phyloP scores from a whole-genome alignment of 2,329 filamentous ascomycete genomes.

The Fusarium poae region DNA sequence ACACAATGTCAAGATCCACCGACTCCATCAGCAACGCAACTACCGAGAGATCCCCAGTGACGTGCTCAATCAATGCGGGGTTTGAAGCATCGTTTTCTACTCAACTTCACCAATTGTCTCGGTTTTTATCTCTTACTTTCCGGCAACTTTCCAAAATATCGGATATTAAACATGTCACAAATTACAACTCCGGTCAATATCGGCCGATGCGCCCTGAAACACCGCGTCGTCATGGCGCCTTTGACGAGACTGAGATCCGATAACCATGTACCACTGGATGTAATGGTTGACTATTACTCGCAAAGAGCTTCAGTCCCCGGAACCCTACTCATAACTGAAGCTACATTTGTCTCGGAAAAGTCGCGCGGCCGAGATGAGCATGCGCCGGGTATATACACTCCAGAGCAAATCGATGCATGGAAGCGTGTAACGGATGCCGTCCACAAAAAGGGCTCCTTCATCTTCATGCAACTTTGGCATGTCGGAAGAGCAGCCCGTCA shows the following conservation, averaged over 20 bases:
- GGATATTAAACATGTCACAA: neutral
- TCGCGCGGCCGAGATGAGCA: conserved; percentile 19
- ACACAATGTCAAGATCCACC: conserved; percentile 9
- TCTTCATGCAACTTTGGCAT: conserved; percentile 34
- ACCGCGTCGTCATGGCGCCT: conserved; percentile 30
- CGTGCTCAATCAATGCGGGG: conserved; percentile 28
- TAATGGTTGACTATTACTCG: conserved; percentile 30
- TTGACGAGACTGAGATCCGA: conserved; percentile 24
- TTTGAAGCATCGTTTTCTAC: neutral
- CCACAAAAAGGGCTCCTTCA: conserved; percentile 16
- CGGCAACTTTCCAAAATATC: neutral
- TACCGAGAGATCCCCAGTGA: conserved; percentile 18
- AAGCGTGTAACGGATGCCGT: conserved; percentile 5
- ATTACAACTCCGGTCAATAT: conserved; percentile 14
- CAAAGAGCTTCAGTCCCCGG: conserved; percentile 30
- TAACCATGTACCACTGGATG: conserved; percentile 14
- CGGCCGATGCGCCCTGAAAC: conserved; percentile 13
- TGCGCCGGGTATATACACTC: conserved; percentile 10
- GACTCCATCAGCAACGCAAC: conserved; percentile 19
- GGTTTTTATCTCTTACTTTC: conserved; percentile 1
- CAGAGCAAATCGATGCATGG: conserved; percentile 18
- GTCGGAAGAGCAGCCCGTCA: conserved; percentile 22
- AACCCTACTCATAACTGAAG: conserved; percentile 32
- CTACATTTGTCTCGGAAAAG: conserved; percentile 7
- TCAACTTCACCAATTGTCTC: neutral